phyloP scores from a whole-genome alignment of 2,329 filamentous ascomycete species.

The Remersonia thermophila region DNA sequence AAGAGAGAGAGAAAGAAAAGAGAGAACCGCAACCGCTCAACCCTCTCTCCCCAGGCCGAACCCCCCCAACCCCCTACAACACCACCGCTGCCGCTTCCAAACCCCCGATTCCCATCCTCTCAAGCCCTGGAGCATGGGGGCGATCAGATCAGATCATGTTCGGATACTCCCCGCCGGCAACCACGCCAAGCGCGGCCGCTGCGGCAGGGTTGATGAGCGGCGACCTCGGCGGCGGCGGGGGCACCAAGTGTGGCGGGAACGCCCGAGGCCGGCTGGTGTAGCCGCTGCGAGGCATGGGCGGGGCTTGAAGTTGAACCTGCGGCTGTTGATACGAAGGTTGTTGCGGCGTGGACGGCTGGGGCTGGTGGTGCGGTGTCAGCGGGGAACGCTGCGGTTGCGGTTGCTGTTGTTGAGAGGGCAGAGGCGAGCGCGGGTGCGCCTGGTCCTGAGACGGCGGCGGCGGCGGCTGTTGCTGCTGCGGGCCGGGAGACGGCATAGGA shows the following conservation, averaged over 20 bases:
- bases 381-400: slow-evolving; percentile 20
- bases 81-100: no score
- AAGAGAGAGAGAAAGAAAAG: no score
- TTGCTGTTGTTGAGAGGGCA: slow-evolving; percentile 15
- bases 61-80: no score
- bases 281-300: slow-evolving; percentile 12
- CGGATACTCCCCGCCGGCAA: slow-evolving; percentile 25
- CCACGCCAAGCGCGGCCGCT: not conserved
- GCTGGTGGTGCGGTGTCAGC: slow-evolving; percentile 6
- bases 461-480: slow-evolving; percentile 11
- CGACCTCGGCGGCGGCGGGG: slow-evolving; percentile 21
- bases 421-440: no score
- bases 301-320: slow-evolving; percentile 15
- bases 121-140: no score
- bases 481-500: not conserved
- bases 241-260: slow-evolving; percentile 13
- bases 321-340: slow-evolving; percentile 1
- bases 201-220: slow-evolving; percentile 17
- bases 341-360: slow-evolving; percentile 9
- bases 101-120: no score
- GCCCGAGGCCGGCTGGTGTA: slow-evolving; percentile 9
- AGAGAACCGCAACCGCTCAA: no score
- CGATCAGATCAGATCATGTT: slow-evolving; percentile 36
- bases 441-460: slow-evolving; percentile 9
- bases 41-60: no score